Conservation (phyloP, 2,329 filamentous ascomycete species). For the Diplodia sapinea region DNA sequence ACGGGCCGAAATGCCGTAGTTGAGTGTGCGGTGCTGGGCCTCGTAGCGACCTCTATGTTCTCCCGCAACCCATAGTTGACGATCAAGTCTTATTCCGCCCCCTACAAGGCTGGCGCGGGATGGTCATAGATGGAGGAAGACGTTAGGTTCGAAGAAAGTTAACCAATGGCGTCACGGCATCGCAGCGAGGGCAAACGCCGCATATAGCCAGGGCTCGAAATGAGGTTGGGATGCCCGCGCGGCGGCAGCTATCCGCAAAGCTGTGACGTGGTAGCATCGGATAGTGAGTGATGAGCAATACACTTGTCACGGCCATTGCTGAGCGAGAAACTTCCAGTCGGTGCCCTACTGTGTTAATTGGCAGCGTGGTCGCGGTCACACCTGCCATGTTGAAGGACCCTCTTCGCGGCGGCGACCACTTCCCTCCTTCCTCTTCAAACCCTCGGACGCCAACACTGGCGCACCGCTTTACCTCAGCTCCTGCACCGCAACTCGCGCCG, state of each 20-base stretch:
- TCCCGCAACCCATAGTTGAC: neutral
- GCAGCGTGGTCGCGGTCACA: neutral
- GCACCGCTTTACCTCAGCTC: neutral
- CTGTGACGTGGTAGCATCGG: neutral
- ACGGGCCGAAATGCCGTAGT: too few species aligned
- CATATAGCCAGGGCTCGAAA: neutral
- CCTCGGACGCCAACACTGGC: neutral
- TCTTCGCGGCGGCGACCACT: neutral
- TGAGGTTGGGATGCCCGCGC: neutral
- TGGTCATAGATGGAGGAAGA: neutral
- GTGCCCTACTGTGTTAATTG: neutral
- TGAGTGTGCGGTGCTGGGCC: too few species aligned
- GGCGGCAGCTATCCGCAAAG: neutral
- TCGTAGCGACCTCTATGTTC: too few species aligned
- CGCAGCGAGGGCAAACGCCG: neutral
- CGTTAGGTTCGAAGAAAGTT: neutral
- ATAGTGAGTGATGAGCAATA: neutral
- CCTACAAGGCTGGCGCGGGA: neutral
- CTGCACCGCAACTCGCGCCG: constrained; percentile 10
- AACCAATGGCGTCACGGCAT: neutral
- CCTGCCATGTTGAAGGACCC: neutral
- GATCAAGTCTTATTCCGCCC: neutral
- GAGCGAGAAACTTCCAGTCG: neutral
- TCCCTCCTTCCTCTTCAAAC: constrained; percentile 6
- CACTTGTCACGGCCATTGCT: neutral